These are phyloP conservation scores for Prunus yedoensis DNA, from an alignment of 331 rosid genomes.

Conservation along the genomic window DNA sequence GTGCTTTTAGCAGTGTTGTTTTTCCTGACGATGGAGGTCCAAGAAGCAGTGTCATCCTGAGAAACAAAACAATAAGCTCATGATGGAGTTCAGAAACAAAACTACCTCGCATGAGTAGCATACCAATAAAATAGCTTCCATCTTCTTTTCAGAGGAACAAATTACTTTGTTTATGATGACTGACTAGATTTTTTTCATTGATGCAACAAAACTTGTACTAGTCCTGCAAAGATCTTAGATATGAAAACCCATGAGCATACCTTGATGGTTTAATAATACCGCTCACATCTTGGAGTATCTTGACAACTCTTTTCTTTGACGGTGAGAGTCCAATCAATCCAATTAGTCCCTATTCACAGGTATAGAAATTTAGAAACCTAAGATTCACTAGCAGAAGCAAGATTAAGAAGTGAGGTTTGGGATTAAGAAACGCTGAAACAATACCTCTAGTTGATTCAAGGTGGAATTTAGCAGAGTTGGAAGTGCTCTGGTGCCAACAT, in stretches of 20 bases:
- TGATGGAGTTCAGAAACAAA: not conserved
- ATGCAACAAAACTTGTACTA: not conserved
- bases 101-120: not conserved
- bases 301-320: constrained; percentile 46
- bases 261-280: constrained; percentile 78
- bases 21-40: constrained; percentile 57
- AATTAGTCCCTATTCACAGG: constrained; percentile 40
- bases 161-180: not conserved
- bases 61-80: not conserved
- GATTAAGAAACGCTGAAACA: not conserved
- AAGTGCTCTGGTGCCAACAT: constrained; percentile 67
- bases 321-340: constrained; percentile 53
- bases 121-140: not conserved
- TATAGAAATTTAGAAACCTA: not conserved
- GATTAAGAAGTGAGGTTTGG: not conserved
- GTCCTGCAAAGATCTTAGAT: not conserved
- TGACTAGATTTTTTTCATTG: not conserved
- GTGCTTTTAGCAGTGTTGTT: constrained; percentile 44
- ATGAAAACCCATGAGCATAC: constrained; percentile 26
- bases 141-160: not conserved
- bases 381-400: not conserved
- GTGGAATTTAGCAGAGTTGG: constrained; percentile 66
- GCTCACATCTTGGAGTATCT: constrained; percentile 56
- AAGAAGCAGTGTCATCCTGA: constrained; percentile 50
- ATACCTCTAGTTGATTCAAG: constrained; percentile 55